These are phyloP conservation scores for Podaxis carcinomalis DNA, from an alignment of 768 basidiomycete species.

Conservation along the genomic window DNA sequence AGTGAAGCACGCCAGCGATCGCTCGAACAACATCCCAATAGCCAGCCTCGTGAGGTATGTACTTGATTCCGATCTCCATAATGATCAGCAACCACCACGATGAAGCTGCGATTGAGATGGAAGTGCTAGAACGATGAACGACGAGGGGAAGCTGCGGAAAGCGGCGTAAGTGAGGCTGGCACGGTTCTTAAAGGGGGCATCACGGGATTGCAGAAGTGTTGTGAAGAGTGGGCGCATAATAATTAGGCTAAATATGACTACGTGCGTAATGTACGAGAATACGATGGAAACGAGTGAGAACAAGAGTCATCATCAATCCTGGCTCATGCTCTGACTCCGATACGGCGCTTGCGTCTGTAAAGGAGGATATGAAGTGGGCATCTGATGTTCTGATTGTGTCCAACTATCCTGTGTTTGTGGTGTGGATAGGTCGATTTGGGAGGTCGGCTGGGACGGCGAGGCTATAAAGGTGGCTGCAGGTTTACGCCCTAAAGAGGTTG, in stretches of 20 bases:
- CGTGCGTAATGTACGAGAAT: background rate
- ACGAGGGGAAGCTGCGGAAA: background rate
- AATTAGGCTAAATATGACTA: background rate
- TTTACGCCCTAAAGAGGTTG: background rate
- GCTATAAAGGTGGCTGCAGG: background rate
- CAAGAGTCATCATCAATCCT: conserved; percentile 13
- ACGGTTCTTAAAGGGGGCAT: background rate
- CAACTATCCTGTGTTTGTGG: background rate
- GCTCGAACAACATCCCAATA: conserved; percentile 53
- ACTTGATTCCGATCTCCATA: conserved; percentile 35
- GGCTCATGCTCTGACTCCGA: conserved; percentile 39
- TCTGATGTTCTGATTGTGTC: background rate
- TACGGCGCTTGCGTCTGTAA: conserved; percentile 56
- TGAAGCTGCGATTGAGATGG: conserved; percentile 4
- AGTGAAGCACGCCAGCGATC: conserved; percentile 56
- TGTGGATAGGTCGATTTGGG: background rate
- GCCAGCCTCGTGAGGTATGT: conserved; percentile 38
- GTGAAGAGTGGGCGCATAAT: background rate
- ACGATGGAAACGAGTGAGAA: background rate
- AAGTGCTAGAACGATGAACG: conserved; percentile 5
- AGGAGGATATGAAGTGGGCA: conserved; percentile 23
- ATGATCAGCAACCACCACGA: conserved; percentile 4
- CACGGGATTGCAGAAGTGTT: background rate
- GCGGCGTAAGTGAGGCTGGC: background rate
- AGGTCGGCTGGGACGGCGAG: background rate